Base-by-base conservation (phyloP, 2,329 filamentous ascomycete species). In the Fusarium camptoceras region DNA sequence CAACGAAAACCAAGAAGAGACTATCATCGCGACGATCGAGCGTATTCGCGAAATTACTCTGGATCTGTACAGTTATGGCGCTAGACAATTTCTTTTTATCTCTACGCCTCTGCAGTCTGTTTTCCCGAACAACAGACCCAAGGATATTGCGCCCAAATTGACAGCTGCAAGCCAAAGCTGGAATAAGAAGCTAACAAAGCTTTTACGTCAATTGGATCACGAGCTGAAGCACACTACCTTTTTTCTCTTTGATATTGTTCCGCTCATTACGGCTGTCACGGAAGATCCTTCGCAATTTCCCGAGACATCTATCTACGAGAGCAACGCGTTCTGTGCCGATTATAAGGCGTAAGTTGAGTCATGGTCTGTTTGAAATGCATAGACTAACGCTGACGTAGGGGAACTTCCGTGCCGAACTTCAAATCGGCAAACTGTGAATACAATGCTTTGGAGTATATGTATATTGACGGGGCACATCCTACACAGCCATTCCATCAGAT, bases 391-490 rank as follows among this genome's bases (percentile, higher is more conserved):
- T 7, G 0, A 0, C 8, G 4, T 15, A 65, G 62, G 1, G 62
- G 62, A 3, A 65, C 62, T 0, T 10, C 25, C 15, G 55, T 41
- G 0, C 62, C 62, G 1, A 51, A 65, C 14, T 65, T 59, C 9
- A 65, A 65, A 15, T 64, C 62, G 1, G 41, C 50, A 0, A 42
- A 28, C 2, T 65, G 60, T 39, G 53, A 59, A 27, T 65, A 43
- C 6, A 59, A 49, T 1, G 62, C 62, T 15, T 22, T 31, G 10
- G 60, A 65, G 25, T 65, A 65, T 6, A 65, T 65, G 60, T 65
- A 65, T 10, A 65, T 65, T 6, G 62, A 65, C 1, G 60, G 62
- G 4, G 62, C 62, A 5, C 62, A 65, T 51, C 62, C 62, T 8
- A 65, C 62, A 8, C 62, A 65, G 12, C 16, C 8, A 15, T 65